phyloP scores from a whole-genome alignment of 768 basidiomycete species.

The Xerocomus spinulosus region DNA sequence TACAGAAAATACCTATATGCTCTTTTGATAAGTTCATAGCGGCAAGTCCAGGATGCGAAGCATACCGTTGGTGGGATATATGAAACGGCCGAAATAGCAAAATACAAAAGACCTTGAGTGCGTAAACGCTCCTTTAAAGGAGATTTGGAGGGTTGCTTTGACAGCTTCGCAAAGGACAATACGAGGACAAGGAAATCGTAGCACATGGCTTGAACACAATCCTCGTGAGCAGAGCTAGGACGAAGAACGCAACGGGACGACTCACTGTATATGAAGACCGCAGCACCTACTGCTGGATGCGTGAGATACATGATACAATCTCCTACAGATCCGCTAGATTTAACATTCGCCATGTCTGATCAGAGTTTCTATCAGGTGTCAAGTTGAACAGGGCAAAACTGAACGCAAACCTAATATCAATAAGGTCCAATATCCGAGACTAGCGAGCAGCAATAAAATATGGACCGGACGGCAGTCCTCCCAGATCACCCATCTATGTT shows the following conservation, averaged over 20 bases:
- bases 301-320: slow-evolving; percentile 1
- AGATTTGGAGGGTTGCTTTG: slow-evolving; percentile 7
- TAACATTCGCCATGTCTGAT: slow-evolving; percentile 3
- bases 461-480: slow-evolving; percentile 3
- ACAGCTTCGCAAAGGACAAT: slow-evolving; percentile 14
- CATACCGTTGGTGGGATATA: slow-evolving; percentile 11
- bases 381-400: not conserved
- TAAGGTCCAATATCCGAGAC: slow-evolving; percentile 10
- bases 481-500: slow-evolving; percentile 17
- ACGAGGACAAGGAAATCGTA: slow-evolving; percentile 20
- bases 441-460: not conserved
- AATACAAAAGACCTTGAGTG: slow-evolving; percentile 18
- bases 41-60: not conserved
- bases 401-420: slow-evolving; percentile 4
- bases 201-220: slow-evolving; percentile 8
- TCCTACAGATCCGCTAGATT: not conserved
- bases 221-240: not conserved
- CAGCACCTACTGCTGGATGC: slow-evolving; percentile 1
- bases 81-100: slow-evolving; percentile 8
- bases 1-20: slow-evolving; percentile 9
- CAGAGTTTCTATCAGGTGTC: not conserved
- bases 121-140: slow-evolving; percentile 10
- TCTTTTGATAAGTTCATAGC: not conserved
- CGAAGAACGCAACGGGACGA: not conserved
- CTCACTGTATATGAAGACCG: slow-evolving; percentile 19